phyloP scores from a whole-genome alignment of 2,329 filamentous ascomycete genomes.

The Xenoacremonium recifei region DNA sequence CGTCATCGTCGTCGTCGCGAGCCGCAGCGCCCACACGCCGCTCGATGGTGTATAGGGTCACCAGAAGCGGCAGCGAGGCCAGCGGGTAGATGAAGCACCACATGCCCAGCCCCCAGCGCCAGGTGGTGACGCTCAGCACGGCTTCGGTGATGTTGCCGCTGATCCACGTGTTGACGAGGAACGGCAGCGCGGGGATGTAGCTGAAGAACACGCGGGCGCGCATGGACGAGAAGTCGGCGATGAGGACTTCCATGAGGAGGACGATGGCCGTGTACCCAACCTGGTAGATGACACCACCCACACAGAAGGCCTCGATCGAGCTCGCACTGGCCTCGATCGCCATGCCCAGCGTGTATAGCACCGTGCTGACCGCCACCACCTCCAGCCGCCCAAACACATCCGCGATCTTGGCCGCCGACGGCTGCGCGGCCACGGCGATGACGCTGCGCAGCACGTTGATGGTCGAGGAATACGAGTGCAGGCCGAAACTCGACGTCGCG shows the following conservation, averaged over 20 bases:
- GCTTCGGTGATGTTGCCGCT: slow-evolving; percentile 54
- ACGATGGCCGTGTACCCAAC: slow-evolving; percentile 58
- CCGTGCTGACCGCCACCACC: slow-evolving; percentile 51
- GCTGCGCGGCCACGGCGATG: slow-evolving; percentile 58
- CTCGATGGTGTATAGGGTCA: slow-evolving; percentile 37
- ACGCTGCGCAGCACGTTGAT: slow-evolving; percentile 58
- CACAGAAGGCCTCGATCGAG: slow-evolving; percentile 49
- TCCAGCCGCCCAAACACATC: slow-evolving; percentile 63
- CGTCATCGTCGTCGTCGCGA: slow-evolving; percentile 4
- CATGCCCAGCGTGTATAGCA: slow-evolving; percentile 56
- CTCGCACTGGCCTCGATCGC: slow-evolving; percentile 51
- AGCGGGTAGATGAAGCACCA: slow-evolving; percentile 61
- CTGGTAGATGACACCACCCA: slow-evolving; percentile 55
- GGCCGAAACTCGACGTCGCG: slow-evolving; percentile 49
- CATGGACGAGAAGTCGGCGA: slow-evolving; percentile 60
- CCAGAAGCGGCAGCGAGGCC: slow-evolving; percentile 52
- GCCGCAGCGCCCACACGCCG: slow-evolving; percentile 15
- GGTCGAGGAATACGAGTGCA: slow-evolving; percentile 57
- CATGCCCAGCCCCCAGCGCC: slow-evolving; percentile 65
- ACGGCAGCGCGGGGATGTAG: slow-evolving; percentile 59
- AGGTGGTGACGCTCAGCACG: slow-evolving; percentile 49
- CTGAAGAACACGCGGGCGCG: slow-evolving; percentile 60
- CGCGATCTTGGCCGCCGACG: slow-evolving; percentile 59
- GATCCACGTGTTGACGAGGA: slow-evolving; percentile 63
- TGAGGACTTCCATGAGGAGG: slow-evolving; percentile 58